phyloP scores from a whole-genome alignment of 73 alveolate genomes.

The Paramecium tetraurelia region DNA sequence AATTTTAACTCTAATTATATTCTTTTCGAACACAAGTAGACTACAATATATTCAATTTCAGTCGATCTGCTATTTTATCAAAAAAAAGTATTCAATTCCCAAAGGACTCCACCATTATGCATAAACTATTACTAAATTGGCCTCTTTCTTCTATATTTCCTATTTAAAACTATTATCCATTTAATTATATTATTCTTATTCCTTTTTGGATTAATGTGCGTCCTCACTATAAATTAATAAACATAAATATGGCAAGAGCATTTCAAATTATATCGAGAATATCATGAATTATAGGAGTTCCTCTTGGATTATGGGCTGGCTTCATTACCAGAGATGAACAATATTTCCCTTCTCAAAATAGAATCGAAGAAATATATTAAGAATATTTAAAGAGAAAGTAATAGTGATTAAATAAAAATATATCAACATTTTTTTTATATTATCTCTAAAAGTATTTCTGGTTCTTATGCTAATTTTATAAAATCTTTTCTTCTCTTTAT shows the following conservation, averaged over 20 bases:
- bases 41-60: not conserved
- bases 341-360: slow-evolving; percentile 28
- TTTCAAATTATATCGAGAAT: not conserved
- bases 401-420: not conserved
- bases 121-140: slow-evolving; percentile 1
- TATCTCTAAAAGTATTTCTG: slow-evolving; percentile 27
- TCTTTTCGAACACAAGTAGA: not conserved
- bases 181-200: not conserved
- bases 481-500: slow-evolving; percentile 30
- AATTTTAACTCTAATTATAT: not conserved
- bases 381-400: not conserved
- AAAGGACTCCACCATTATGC: slow-evolving; percentile 46
- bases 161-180: not conserved
- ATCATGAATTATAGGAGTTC: not conserved
- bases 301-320: slow-evolving; percentile 26
- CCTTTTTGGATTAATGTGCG: not conserved
- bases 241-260: not conserved
- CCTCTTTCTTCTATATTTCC: not conserved
- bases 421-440: slow-evolving; percentile 33
- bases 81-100: not conserved
- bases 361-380: slow-evolving; percentile 31
- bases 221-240: not conserved
- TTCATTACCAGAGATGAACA: slow-evolving; percentile 29
- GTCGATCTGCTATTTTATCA: not conserved
- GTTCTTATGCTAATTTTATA: slow-evolving; percentile 3